Percentiles rank a stretch among this genome's conserved stretches.
Conservation (phyloP, 2,329 filamentous ascomycete genomes). For the Neofusicoccum parvum region DNA sequence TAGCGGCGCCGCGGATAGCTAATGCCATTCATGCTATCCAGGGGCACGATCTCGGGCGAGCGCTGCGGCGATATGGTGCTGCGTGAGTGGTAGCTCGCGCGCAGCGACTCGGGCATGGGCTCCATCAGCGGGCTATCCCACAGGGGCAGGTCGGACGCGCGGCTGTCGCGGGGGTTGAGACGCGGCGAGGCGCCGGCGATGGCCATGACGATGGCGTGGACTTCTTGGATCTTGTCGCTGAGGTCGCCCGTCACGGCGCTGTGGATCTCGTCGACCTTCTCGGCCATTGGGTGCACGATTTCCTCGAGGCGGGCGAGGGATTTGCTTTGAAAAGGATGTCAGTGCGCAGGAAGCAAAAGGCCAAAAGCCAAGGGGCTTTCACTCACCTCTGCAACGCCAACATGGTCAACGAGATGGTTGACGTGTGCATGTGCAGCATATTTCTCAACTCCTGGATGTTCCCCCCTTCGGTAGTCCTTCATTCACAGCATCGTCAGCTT, state of each 20-base stretch:
- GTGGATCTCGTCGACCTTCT: slow-evolving; percentile 36
- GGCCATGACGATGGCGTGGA: slow-evolving; percentile 33
- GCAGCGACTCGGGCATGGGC: slow-evolving; percentile 18
- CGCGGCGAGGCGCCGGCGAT: slow-evolving; percentile 26
- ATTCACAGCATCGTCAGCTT: neutral
- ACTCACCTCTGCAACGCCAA: slow-evolving; percentile 46
- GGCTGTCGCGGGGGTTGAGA: slow-evolving; percentile 18
- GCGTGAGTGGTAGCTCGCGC: slow-evolving; percentile 1
- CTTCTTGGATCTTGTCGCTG: slow-evolving; percentile 33
- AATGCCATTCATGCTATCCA: neutral
- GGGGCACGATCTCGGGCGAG: neutral
- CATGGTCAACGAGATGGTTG: slow-evolving; percentile 42
- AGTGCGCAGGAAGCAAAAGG: neutral
- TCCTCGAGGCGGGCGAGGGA: slow-evolving; percentile 29
- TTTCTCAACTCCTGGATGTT: slow-evolving; percentile 42
- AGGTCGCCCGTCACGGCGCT: slow-evolving; percentile 27
- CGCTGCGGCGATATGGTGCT: neutral
- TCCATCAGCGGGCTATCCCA: slow-evolving; percentile 13
- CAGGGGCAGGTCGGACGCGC: slow-evolving; percentile 1
- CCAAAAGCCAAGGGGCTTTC: neutral
- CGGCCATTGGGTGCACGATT: slow-evolving; percentile 34
- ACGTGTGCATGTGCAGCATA: slow-evolving; percentile 47
- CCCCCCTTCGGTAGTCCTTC: slow-evolving; percentile 45
- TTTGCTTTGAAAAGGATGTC: neutral
- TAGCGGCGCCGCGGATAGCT: neutral